Conservation (phyloP, 768 basidiomycete species). For the Clathrus columnatus region DNA sequence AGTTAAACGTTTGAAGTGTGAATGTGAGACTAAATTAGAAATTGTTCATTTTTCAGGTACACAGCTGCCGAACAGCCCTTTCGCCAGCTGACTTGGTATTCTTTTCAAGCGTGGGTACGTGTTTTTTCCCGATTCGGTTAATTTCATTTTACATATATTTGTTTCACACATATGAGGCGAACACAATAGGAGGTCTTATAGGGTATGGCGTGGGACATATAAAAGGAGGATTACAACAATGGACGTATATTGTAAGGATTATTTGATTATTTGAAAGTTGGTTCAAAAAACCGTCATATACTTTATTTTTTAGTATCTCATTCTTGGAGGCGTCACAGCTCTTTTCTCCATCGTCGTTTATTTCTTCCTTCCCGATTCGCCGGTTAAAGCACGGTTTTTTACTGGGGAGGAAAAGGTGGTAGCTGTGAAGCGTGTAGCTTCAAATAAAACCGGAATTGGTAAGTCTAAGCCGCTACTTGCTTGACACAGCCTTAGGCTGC, state of each 20-base stretch:
- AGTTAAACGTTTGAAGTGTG: not conserved
- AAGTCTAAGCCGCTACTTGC: not conserved
- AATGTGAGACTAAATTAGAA: not conserved
- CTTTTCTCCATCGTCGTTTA: constrained; percentile 23
- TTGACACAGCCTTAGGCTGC: not conserved
- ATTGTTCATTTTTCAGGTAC: not conserved
- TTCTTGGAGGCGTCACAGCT: constrained; percentile 25
- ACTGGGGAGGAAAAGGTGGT: constrained; percentile 24
- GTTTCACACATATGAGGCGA: constrained; percentile 15
- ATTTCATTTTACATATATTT: constrained; percentile 12
- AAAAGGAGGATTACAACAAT: constrained; percentile 19
- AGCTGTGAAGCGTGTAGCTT: constrained; percentile 29
- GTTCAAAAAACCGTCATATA: not conserved
- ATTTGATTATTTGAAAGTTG: not conserved
- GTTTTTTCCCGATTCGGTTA: not conserved
- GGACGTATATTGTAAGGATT: constrained; percentile 22
- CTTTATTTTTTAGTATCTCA: constrained; percentile 9
- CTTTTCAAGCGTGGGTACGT: constrained; percentile 10
- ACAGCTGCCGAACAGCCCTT: constrained; percentile 21
- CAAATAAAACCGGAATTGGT: constrained; percentile 19
- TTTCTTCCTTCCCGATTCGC: constrained; percentile 30
- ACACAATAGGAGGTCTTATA: constrained; percentile 22
- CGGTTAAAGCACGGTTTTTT: constrained; percentile 24
- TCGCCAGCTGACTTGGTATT: constrained; percentile 24
- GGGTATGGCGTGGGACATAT: constrained; percentile 21